phyloP scores from a whole-genome alignment of 1,139 yeast genomes.

The Maudiozyma humilis region DNA sequence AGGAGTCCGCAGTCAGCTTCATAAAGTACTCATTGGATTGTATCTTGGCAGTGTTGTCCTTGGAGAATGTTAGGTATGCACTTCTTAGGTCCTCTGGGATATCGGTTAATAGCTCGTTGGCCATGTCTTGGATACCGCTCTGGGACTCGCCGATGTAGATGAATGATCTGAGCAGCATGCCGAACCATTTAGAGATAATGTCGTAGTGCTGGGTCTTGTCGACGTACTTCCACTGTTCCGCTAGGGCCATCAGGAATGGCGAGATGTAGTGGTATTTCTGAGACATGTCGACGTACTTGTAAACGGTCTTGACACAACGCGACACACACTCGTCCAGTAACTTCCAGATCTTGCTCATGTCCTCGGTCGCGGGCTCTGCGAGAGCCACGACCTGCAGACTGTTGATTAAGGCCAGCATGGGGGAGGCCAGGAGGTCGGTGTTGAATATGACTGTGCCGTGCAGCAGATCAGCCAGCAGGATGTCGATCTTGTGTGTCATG shows the following conservation, averaged over 20 bases:
- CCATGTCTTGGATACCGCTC: slow-evolving; percentile 29
- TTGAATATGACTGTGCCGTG: slow-evolving; percentile 45
- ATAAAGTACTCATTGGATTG: slow-evolving; percentile 11
- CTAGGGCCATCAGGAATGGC: slow-evolving; percentile 55
- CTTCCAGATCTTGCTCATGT: slow-evolving; percentile 40
- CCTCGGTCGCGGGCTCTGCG: slow-evolving; percentile 11
- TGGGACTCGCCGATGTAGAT: slow-evolving; percentile 49
- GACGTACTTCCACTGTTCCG: slow-evolving; percentile 69
- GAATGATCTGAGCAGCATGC: slow-evolving; percentile 38
- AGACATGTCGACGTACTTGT: slow-evolving; percentile 68
- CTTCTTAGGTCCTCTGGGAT: slow-evolving; percentile 12
- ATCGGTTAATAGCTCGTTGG: slow-evolving; percentile 24
- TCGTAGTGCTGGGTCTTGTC: slow-evolving; percentile 28
- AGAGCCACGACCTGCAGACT: slow-evolving; percentile 30
- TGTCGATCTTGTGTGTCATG: slow-evolving; percentile 32
- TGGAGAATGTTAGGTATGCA: slow-evolving; percentile 16
- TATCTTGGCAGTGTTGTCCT: slow-evolving; percentile 16
- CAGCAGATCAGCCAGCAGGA: slow-evolving; percentile 36
- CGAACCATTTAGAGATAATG: slow-evolving; percentile 44
- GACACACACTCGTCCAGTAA: slow-evolving; percentile 67
- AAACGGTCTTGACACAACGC: slow-evolving; percentile 65
- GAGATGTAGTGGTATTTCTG: slow-evolving; percentile 42
- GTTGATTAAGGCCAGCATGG: slow-evolving; percentile 37
- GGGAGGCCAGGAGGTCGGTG: slow-evolving; percentile 36
- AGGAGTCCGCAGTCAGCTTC: slow-evolving; percentile 11